phyloP scores from a whole-genome alignment of 2,329 filamentous ascomycete genomes.

The Exophiala sp. region DNA sequence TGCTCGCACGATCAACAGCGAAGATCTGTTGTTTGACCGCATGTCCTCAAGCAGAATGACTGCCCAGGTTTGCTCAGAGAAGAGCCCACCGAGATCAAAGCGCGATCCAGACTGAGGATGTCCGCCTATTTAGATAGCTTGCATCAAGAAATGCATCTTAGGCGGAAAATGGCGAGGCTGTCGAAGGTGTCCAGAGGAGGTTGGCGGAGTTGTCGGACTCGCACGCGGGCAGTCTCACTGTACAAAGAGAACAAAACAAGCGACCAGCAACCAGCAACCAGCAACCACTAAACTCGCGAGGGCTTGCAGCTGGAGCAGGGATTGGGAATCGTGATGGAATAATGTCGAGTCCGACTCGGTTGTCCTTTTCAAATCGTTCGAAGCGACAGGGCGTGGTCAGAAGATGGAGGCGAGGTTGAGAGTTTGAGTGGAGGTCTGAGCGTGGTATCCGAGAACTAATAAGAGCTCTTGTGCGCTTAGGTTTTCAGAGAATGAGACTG shows the following conservation, averaged over 20 bases:
- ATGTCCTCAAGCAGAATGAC: constrained; percentile 16
- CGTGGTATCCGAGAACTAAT: no score
- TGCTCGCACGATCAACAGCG: constrained; percentile 2
- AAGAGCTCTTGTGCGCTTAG: no score
- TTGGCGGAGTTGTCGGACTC: neutral
- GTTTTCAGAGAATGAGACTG: no score
- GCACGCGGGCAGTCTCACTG: no score
- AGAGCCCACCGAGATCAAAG: neutral
- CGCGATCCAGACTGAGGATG: neutral
- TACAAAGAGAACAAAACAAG: no score
- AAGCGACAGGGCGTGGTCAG: neutral
- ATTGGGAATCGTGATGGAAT: neutral
- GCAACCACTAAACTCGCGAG: neutral
- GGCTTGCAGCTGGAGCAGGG: neutral
- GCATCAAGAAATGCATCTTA: neutral
- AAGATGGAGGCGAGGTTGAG: neutral
- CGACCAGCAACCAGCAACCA: neutral
- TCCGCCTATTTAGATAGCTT: neutral
- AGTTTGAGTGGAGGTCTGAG: no score
- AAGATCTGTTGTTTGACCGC: constrained; percentile 3
- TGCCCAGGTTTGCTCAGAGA: constrained; percentile 1
- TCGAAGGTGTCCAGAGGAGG: neutral
- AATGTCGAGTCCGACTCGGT: neutral
- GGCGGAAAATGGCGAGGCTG: neutral
- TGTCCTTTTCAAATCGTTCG: neutral